phyloP scores from a whole-genome alignment of 306 rosid species.

The Citrullus amarus region DNA sequence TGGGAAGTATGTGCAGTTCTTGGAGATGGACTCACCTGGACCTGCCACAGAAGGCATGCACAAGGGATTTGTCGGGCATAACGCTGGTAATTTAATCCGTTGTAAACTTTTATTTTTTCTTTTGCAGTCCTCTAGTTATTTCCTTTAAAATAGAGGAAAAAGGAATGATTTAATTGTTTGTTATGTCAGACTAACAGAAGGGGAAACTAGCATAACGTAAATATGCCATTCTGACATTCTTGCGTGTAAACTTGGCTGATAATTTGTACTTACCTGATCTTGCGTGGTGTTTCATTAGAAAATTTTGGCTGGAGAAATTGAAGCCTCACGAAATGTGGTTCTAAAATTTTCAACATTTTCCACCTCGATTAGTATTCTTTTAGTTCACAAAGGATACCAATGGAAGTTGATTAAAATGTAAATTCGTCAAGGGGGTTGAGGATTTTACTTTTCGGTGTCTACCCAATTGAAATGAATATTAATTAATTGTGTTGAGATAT shows the following conservation, averaged over 20 bases:
- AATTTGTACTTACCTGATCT: background rate
- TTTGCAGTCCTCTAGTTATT: background rate
- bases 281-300: background rate
- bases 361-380: background rate
- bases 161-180: background rate
- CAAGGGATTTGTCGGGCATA: slow-evolving; percentile 36
- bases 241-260: background rate
- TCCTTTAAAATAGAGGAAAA: background rate
- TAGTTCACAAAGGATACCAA: background rate
- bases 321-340: background rate
- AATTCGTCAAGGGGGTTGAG: background rate
- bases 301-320: background rate
- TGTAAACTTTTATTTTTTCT: background rate
- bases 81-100: slow-evolving; percentile 36
- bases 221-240: background rate
- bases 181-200: background rate
- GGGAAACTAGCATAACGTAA: background rate
- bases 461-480: background rate
- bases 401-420: background rate
- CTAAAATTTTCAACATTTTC: background rate
- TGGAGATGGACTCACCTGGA: slow-evolving; percentile 65
- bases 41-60: slow-evolving; percentile 32
- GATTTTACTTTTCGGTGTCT: background rate
- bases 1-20: slow-evolving; percentile 52
- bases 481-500: background rate